These are phyloP conservation scores for Clitoria ternatea DNA, from an alignment of 306 rosid genomes.

Conservation along the genomic window DNA sequence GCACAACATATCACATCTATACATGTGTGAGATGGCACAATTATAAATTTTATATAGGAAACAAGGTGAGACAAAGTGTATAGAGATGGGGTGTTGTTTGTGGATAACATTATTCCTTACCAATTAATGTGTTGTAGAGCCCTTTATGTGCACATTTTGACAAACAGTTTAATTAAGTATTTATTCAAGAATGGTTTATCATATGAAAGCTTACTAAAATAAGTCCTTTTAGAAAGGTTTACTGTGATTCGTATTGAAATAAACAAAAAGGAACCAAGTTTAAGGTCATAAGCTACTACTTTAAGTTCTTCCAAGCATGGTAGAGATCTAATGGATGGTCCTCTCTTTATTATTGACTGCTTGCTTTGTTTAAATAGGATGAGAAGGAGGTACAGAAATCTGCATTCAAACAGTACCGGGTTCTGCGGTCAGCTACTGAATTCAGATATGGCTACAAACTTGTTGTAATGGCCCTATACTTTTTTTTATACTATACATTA, in stretches of 20 bases:
- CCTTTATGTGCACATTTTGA: neutral
- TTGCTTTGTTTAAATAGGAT: slow-evolving; percentile 55
- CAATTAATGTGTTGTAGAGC: neutral
- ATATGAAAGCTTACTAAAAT: neutral
- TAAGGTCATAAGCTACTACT: neutral
- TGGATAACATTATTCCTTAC: neutral
- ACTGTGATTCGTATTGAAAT: neutral
- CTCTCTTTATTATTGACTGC: slow-evolving; percentile 18
- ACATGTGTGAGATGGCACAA: neutral
- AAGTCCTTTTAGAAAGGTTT: neutral
- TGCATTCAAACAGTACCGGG: slow-evolving; percentile 73
- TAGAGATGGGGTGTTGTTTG: neutral
- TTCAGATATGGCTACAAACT: slow-evolving; percentile 99
- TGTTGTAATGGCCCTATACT: slow-evolving; percentile 53
- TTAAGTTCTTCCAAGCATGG: neutral
- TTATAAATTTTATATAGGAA: neutral
- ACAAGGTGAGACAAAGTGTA: neutral
- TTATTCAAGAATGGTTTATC: neutral
- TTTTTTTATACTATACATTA: slow-evolving; percentile 18
- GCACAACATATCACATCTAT: neutral
- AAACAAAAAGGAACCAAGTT: neutral
- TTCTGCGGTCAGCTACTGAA: slow-evolving; percentile 63
- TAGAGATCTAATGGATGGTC: neutral
- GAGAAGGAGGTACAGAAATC: slow-evolving; percentile 93
- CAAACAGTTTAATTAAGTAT: too few species aligned